Conservation (phyloP, 345 rosid genomes). For the Balakata baccata region DNA sequence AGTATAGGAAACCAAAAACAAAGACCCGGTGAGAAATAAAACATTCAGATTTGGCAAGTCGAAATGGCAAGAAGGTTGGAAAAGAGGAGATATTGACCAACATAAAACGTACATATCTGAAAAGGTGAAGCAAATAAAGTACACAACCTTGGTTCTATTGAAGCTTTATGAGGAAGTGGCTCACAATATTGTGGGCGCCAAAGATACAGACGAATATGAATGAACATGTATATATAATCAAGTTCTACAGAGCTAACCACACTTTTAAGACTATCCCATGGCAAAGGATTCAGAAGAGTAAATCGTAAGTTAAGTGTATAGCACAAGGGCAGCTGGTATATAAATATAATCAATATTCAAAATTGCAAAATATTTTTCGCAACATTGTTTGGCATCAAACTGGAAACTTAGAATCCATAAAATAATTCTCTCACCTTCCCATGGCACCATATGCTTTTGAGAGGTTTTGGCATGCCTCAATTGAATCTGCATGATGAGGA, state of each 20-base stretch:
- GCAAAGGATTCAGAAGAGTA: not conserved
- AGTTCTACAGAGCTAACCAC: not conserved
- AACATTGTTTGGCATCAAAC: constrained; percentile 1
- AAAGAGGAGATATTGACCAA: not conserved
- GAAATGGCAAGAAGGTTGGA: not conserved
- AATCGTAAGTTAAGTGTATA: not conserved
- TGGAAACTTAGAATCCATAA: constrained; percentile 3
- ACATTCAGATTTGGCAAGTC: not conserved
- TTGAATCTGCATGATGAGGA: constrained; percentile 81
- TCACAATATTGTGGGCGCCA: not conserved
- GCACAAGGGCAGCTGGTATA: not conserved
- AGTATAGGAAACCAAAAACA: not conserved
- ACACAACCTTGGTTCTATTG: not conserved
- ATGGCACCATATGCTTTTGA: constrained; percentile 75
- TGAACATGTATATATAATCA: too few species aligned
- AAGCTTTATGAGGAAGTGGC: not conserved
- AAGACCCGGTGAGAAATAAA: not conserved
- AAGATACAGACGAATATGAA: not conserved
- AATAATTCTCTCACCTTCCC: constrained; percentile 62
- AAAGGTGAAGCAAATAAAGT: not conserved
- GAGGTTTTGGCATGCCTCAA: constrained; percentile 91
- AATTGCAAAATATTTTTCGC: constrained; percentile 3
- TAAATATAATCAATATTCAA: not conserved
- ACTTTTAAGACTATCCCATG: not conserved
- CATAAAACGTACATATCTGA: not conserved